phyloP scores from a whole-genome alignment of 1,139 yeast species.

The Yamadazyma membranifaciens region DNA sequence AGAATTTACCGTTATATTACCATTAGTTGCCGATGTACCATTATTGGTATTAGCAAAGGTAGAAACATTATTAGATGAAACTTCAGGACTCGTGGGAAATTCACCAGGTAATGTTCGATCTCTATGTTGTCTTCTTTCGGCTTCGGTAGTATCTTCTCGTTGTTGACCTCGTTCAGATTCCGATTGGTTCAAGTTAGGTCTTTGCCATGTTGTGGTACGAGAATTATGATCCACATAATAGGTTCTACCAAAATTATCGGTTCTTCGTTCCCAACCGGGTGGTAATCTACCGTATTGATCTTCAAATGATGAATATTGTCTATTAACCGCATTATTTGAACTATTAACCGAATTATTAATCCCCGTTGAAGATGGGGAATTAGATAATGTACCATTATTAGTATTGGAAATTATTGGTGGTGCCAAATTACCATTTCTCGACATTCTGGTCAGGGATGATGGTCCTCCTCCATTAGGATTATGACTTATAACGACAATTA shows the following conservation, averaged over 20 bases:
- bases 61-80: slow-evolving; percentile 9
- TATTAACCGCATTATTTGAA: slow-evolving; percentile 19
- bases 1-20: slow-evolving; percentile 46
- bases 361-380: slow-evolving; percentile 11
- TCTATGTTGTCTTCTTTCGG: slow-evolving; percentile 88
- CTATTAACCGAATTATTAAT: slow-evolving; percentile 13
- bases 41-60: not conserved
- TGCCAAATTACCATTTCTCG: slow-evolving; percentile 2
- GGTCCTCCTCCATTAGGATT: slow-evolving; percentile 9
- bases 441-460: slow-evolving; percentile 3
- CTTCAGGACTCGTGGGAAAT: slow-evolving; percentile 36
- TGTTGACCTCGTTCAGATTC: slow-evolving; percentile 65
- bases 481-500: slow-evolving; percentile 72
- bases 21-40: slow-evolving; percentile 29
- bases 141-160: slow-evolving; percentile 66
- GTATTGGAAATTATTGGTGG: slow-evolving; percentile 9
- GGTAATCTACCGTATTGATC: slow-evolving; percentile 96
- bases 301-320: slow-evolving; percentile 88
- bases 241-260: slow-evolving; percentile 95
- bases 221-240: slow-evolving; percentile 98
- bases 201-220: slow-evolving; percentile 96
- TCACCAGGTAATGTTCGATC: slow-evolving; percentile 88
- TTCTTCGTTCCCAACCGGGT: slow-evolving; percentile 98
- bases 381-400: slow-evolving; percentile 4
- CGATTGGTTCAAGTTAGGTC: slow-evolving; percentile 77